Evolutionary conservation across 2,329 filamentous ascomycete species (phyloP).

Genomic region (Chrysosporium queenslandicum): DNA sequence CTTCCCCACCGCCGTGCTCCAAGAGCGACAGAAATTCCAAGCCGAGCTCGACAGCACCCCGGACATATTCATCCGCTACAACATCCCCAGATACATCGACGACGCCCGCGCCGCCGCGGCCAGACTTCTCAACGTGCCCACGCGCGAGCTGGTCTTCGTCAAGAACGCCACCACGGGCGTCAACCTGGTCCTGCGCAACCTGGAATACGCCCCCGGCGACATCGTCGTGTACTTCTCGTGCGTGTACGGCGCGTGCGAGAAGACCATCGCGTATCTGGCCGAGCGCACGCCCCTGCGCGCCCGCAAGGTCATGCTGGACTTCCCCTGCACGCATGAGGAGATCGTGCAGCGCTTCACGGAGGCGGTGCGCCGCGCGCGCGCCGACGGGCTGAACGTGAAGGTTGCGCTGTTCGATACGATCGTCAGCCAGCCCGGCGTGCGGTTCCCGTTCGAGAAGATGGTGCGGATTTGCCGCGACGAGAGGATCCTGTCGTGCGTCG

Average conservation of each 20-base stretch:
- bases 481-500: conserved; percentile 62
- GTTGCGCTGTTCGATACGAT: conserved; percentile 72
- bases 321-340: conserved; percentile 60
- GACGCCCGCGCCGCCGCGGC: conserved; percentile 56
- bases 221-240: conserved; percentile 67
- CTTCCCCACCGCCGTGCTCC: conserved; percentile 54
- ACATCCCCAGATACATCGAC: conserved; percentile 53
- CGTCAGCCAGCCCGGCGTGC: conserved; percentile 64
- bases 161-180: conserved; percentile 62
- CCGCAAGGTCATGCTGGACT: conserved; percentile 51
- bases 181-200: conserved; percentile 69
- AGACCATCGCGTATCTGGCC: conserved; percentile 59
- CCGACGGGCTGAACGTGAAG: conserved; percentile 53
- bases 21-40: conserved; percentile 54
- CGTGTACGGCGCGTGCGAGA: conserved; percentile 68
- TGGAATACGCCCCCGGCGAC: conserved; percentile 60
- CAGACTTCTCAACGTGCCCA: conserved; percentile 53
- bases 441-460: conserved; percentile 66
- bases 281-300: conserved; percentile 50
- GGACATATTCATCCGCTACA: conserved; percentile 66
- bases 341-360: conserved; percentile 53
- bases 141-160: conserved; percentile 62
- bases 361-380: conserved; percentile 46
- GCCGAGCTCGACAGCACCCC: conserved; percentile 56
- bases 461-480: conserved; percentile 54